Evolutionary conservation across 2,329 filamentous ascomycete genomes (phyloP).

Genomic region (Periconia sp.): DNA sequence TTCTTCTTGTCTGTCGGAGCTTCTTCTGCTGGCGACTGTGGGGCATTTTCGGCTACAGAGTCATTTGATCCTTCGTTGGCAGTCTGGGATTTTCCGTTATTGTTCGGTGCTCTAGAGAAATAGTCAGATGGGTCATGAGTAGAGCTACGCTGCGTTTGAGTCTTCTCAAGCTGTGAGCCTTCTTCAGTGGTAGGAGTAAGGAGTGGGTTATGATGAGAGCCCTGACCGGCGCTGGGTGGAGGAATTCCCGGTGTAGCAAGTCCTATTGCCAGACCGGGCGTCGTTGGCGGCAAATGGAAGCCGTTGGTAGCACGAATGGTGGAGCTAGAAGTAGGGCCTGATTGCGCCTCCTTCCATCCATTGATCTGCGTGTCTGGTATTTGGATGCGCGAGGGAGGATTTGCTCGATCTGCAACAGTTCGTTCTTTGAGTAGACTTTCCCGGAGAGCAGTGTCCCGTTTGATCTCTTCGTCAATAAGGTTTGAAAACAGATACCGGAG

Average conservation of each 20-base stretch:
- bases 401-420: slow-evolving; percentile 56
- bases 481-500: slow-evolving; percentile 88
- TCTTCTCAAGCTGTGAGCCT: slow-evolving; percentile 54
- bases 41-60: slow-evolving; percentile 27
- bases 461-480: slow-evolving; percentile 87
- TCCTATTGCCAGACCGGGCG: slow-evolving; percentile 77
- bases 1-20: slow-evolving; percentile 49
- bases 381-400: slow-evolving; percentile 64
- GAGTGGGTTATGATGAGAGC: slow-evolving; percentile 39
- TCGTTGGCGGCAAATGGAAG: slow-evolving; percentile 61
- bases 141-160: slow-evolving; percentile 57
- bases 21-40: slow-evolving; percentile 46
- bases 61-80: slow-evolving; percentile 32
- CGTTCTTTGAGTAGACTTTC: slow-evolving; percentile 68
- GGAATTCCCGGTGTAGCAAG: slow-evolving; percentile 65
- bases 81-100: slow-evolving; percentile 25
- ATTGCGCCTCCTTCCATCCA: slow-evolving; percentile 45
- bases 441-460: slow-evolving; percentile 75
- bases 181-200: slow-evolving; percentile 47
- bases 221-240: slow-evolving; percentile 40
- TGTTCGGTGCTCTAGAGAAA: slow-evolving; percentile 62
- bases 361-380: slow-evolving; percentile 53
- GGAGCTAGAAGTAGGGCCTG: slow-evolving; percentile 50
- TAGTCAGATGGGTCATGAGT: slow-evolving; percentile 68
- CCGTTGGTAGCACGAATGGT: slow-evolving; percentile 62